Percentiles rank a stretch among this genome's conserved stretches.
phyloP scores from a whole-genome alignment of 108 stramenopile species.

The Hondaea fermentalgiana region DNA sequence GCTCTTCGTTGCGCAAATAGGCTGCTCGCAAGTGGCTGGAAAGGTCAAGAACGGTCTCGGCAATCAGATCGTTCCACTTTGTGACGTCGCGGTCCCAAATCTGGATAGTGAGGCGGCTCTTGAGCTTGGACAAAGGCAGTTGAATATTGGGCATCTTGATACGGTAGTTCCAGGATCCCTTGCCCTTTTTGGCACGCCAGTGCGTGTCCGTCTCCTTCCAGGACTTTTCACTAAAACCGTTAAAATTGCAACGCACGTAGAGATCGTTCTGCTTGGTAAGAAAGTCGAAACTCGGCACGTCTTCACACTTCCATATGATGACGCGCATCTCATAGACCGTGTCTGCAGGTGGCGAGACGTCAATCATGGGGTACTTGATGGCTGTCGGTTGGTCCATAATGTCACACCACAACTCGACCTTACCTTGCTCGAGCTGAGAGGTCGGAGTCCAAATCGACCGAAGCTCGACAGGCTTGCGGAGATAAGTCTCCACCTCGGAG shows the following conservation, averaged over 20 bases:
- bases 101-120: constrained; percentile 40
- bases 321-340: constrained; percentile 36
- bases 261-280: constrained; percentile 45
- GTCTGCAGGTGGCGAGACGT: constrained; percentile 19
- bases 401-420: constrained; percentile 46
- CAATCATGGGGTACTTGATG: constrained; percentile 30
- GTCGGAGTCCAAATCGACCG: constrained; percentile 27
- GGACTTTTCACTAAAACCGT: constrained; percentile 36
- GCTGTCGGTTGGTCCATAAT: constrained; percentile 42
- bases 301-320: constrained; percentile 34
- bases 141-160: constrained; percentile 43
- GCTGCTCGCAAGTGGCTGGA: constrained; percentile 24
- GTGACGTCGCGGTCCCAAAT: constrained; percentile 52
- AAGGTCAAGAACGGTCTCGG: constrained; percentile 32
- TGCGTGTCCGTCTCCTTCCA: constrained; percentile 54
- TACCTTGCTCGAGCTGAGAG: constrained; percentile 31
- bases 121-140: constrained; percentile 40
- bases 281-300: constrained; percentile 34
- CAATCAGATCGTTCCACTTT: constrained; percentile 47
- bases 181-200: constrained; percentile 52
- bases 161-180: constrained; percentile 53
- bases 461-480: constrained; percentile 41
- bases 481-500: background rate
- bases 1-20: constrained; percentile 3
- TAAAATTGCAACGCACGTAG: constrained; percentile 42